A percentile compares a stretch with the other conserved stretches of the same genome.
Evolutionary conservation across 169 alveolate species (phyloP).

Genomic region (Plasmodium ovale): DNA sequence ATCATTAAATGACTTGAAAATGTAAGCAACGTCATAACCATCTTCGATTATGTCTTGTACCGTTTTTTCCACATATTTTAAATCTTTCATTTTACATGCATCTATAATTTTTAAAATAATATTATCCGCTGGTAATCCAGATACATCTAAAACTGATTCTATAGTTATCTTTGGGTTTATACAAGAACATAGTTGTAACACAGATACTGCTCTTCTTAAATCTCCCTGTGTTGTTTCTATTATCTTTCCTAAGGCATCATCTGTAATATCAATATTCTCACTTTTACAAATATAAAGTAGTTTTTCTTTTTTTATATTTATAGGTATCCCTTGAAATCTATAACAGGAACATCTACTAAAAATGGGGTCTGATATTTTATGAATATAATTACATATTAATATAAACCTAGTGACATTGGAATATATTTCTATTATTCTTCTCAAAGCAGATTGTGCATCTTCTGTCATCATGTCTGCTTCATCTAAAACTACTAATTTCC

Average conservation of each 20-base stretch:
- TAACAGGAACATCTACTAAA: constrained; percentile 96
- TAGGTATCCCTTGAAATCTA: constrained; percentile 95
- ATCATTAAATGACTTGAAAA: constrained; percentile 51
- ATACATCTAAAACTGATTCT: constrained; percentile 77
- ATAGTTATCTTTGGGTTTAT: constrained; percentile 46
- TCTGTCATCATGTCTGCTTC: constrained; percentile 99
- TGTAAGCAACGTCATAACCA: constrained; percentile 73
- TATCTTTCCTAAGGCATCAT: constrained; percentile 85
- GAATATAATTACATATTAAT: constrained; percentile 97
- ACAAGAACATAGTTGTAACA: constrained; percentile 91
- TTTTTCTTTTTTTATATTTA: constrained; percentile 92
- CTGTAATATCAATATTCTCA: constrained; percentile 80
- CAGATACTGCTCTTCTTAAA: constrained; percentile 95
- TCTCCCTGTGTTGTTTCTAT: constrained; percentile 95
- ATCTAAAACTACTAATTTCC: constrained; percentile 97
- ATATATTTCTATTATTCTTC: constrained; percentile 98
- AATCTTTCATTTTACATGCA: constrained; percentile 75
- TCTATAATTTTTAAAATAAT: constrained; percentile 69
- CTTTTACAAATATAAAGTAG: constrained; percentile 90
- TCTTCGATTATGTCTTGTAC: constrained; percentile 67
- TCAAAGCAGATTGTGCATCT: constrained; percentile 99
- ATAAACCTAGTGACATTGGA: constrained; percentile 97
- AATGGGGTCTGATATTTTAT: constrained; percentile 96
- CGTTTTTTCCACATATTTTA: constrained; percentile 51
- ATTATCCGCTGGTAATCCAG: constrained; percentile 77